These are phyloP conservation scores for Sugiyamaella floridensis DNA, from an alignment of 805 yeast species.

Conservation along the genomic window DNA sequence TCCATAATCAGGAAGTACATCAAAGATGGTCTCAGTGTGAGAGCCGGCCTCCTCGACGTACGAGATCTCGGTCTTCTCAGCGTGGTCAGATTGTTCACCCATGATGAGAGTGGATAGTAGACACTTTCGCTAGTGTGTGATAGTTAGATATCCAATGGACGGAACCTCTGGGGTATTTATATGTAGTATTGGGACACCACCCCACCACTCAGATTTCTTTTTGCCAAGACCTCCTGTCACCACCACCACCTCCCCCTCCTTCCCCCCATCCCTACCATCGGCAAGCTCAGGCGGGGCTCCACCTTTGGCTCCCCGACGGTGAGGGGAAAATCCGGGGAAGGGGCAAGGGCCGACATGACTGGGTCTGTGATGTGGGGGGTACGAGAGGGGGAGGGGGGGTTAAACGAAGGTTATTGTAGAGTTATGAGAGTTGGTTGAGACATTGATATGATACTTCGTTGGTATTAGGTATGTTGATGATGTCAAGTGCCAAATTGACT, in stretches of 20 bases:
- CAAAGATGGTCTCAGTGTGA: slow-evolving; percentile 1
- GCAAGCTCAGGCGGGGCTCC: not conserved
- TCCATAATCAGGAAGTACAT: slow-evolving; percentile 7
- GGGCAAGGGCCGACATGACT: not conserved
- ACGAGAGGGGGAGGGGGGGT: not conserved
- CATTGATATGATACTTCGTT: too few species aligned
- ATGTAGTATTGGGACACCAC: too few species aligned
- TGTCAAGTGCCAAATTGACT: too few species aligned
- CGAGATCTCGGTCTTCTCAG: not conserved
- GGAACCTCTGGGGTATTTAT: too few species aligned
- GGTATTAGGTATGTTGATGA: too few species aligned
- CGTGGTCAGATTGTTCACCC: not conserved
- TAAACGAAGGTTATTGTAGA: not conserved
- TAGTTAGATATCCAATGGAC: too few species aligned
- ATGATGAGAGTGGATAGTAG: not conserved
- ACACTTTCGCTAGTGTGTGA: too few species aligned
- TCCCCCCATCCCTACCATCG: not conserved
- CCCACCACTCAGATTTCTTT: too few species aligned
- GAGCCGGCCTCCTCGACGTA: slow-evolving; percentile 1
- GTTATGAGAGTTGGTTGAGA: too few species aligned
- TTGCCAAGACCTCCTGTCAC: too few species aligned
- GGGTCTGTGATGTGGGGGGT: not conserved
- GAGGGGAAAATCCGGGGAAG: not conserved
- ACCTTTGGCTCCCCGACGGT: not conserved
- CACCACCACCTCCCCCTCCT: too few species aligned